A percentile compares a stretch with the other conserved stretches of the same genome.
phyloP scores from a whole-genome alignment of 1,284 basidiomycete species.

The Ganoderma sinense region DNA sequence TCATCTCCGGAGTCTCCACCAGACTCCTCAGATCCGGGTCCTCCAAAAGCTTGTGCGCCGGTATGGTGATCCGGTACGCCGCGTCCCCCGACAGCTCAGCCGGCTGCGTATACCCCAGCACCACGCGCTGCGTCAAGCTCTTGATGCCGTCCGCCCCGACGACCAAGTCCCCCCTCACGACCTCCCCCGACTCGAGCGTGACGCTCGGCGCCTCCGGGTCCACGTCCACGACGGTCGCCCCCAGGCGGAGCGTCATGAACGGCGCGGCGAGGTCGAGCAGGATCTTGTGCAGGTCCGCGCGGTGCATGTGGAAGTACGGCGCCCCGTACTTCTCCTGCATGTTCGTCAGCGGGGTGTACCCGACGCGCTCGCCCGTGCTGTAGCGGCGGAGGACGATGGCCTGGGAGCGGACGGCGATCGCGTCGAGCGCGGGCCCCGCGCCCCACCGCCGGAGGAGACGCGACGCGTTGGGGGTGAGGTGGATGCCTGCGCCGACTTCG shows the following conservation, averaged over 20 bases:
- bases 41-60: slow-evolving; percentile 50
- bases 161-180: slow-evolving; percentile 48
- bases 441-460: slow-evolving; percentile 53
- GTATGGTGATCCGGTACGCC: slow-evolving; percentile 55
- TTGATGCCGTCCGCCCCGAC: slow-evolving; percentile 56
- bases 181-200: slow-evolving; percentile 48
- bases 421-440: slow-evolving; percentile 43
- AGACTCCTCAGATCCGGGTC: slow-evolving; percentile 57
- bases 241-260: slow-evolving; percentile 52
- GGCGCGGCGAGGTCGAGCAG: slow-evolving; percentile 56
- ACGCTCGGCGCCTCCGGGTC: slow-evolving; percentile 46
- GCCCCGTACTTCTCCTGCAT: slow-evolving; percentile 48
- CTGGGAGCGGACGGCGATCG: slow-evolving; percentile 48
- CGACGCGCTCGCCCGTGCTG: slow-evolving; percentile 50
- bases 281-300: slow-evolving; percentile 64
- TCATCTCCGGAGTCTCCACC: slow-evolving; percentile 50
- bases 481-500: slow-evolving; percentile 60
- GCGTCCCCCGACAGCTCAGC: slow-evolving; percentile 61
- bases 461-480: slow-evolving; percentile 55
- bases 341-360: slow-evolving; percentile 48
- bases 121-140: slow-evolving; percentile 58
- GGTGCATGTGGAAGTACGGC: slow-evolving; percentile 61
- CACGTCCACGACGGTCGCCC: slow-evolving; percentile 50
- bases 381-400: slow-evolving; percentile 52
- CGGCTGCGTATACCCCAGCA: slow-evolving; percentile 43